Base-by-base conservation (phyloP, 2,329 filamentous ascomycete genomes). In the Ophiostoma perfectum region DNA sequence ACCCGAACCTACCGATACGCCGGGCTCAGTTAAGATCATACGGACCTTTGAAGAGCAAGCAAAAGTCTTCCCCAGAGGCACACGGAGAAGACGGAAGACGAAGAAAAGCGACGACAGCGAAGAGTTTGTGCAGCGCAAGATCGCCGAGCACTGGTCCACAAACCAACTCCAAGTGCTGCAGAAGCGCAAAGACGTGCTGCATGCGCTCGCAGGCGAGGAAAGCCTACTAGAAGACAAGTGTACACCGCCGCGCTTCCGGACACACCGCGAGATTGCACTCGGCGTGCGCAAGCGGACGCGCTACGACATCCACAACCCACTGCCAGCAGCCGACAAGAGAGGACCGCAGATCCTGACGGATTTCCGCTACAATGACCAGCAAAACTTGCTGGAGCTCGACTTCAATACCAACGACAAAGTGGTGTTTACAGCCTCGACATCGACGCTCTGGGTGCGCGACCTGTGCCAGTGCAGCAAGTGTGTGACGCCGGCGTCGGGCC, bases 391-490 rank as follows among this genome's bases (percentile, higher is more conserved):
- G 16, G 60, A 63, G 60, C 16, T 63, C 7, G 18, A 7, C 3
- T 63, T 42, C 16, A 12, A 11, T 5, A 39, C 8, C 6, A 39
- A 16, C 8, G 39, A 1, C 39, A n/a, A 12, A n/a, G 38, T 5
- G 8, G 7, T n/a, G n/a, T 63, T 63, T 27, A 63, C 16, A 4
- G 60, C 38, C 5, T 42, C 60, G 16, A 63, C 60, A 52, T 67
- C 71, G 36, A 64, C 67, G 9, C 58, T 75, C 7, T 79, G 77
- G 73, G 77, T 89, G 27, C 83, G 87, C 49, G 87, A 90, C 75
- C 77, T 82, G 68, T 90, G 87, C 77, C 74, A 78, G 27, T 89
- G 87, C 74, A 72, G 78, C n/a, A 73, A 71, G 62, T 89, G 87
- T 74, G 79, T 87, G 44, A 83, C 89, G 74, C 79, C 82, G 3